phyloP scores from a whole-genome alignment of 768 basidiomycete species.

The Phanerochaete sordida region DNA sequence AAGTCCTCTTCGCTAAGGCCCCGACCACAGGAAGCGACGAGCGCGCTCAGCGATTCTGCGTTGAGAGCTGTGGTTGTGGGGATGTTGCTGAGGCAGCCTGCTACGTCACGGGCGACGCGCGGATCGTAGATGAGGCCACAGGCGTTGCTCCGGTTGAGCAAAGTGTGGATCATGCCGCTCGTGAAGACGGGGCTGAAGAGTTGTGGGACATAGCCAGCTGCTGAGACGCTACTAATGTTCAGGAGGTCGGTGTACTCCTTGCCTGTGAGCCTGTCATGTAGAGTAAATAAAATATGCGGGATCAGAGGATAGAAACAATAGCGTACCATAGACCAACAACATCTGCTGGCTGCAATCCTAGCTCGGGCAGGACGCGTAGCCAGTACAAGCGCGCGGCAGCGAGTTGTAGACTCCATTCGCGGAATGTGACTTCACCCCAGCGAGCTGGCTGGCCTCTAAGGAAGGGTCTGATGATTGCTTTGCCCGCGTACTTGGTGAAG shows the following conservation, averaged over 20 bases:
- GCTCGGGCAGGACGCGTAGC: neutral
- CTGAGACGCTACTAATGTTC: slow-evolving; percentile 11
- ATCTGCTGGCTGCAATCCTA: neutral
- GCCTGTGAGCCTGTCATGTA: slow-evolving; percentile 15
- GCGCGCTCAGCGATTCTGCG: neutral
- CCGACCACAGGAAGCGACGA: neutral
- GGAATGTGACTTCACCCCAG: slow-evolving; percentile 10
- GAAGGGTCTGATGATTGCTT: slow-evolving; percentile 5
- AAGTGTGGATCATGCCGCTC: slow-evolving; percentile 1
- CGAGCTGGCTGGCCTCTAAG: neutral
- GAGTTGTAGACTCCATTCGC: slow-evolving; percentile 1
- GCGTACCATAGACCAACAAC: slow-evolving; percentile 3
- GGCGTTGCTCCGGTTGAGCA: slow-evolving; percentile 12
- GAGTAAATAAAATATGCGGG: neutral
- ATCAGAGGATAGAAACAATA: neutral
- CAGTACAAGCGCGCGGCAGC: slow-evolving; percentile 4
- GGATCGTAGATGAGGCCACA: slow-evolving; percentile 11
- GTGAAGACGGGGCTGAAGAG: slow-evolving; percentile 18
- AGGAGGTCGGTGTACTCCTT: slow-evolving; percentile 12
- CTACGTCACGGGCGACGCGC: neutral
- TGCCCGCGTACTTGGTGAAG: neutral
- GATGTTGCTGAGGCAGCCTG: neutral
- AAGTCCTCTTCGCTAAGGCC: neutral
- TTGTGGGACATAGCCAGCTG: slow-evolving; percentile 17
- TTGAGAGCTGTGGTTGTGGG: neutral